phyloP scores from a whole-genome alignment of 2,329 filamentous ascomycete genomes.

The Blastomyces emzantsi region DNA sequence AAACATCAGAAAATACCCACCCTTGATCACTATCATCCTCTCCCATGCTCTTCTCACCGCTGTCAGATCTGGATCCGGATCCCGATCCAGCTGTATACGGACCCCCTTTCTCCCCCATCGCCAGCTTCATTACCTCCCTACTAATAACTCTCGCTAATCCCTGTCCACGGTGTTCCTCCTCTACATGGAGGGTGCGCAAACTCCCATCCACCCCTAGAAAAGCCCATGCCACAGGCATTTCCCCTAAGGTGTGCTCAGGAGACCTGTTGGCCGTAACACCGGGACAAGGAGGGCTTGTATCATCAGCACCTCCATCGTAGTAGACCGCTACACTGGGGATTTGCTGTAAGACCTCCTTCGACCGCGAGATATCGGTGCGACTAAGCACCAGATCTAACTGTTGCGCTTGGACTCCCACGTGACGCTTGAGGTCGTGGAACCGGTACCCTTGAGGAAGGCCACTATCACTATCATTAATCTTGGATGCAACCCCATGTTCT shows the following conservation, averaged over 20 bases:
- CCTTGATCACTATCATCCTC: constrained; percentile 13
- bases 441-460: constrained; percentile 27
- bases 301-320: constrained; percentile 7
- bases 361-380: constrained; percentile 33
- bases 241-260: constrained; percentile 11
- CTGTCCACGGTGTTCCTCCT: constrained; percentile 33
- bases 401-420: constrained; percentile 21
- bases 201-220: constrained; percentile 33
- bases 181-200: constrained; percentile 33
- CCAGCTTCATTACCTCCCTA: constrained; percentile 26
- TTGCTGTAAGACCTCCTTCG: constrained; percentile 24
- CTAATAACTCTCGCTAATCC: constrained; percentile 29
- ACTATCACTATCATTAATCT: background rate
- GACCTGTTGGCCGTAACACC: background rate
- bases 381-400: constrained; percentile 33
- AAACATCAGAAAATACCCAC: constrained; percentile 35
- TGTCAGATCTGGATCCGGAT: background rate
- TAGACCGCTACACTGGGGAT: constrained; percentile 32
- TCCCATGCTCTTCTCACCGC: background rate
- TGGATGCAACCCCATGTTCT: background rate
- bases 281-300: background rate
- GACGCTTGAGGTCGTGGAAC: constrained; percentile 23
- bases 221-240: constrained; percentile 33
- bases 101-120: constrained; percentile 19
- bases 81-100: constrained; percentile 14